These are phyloP conservation scores for Phytophthora sansomeana DNA, from an alignment of 352 stramenopile species.

Conservation along the genomic window DNA sequence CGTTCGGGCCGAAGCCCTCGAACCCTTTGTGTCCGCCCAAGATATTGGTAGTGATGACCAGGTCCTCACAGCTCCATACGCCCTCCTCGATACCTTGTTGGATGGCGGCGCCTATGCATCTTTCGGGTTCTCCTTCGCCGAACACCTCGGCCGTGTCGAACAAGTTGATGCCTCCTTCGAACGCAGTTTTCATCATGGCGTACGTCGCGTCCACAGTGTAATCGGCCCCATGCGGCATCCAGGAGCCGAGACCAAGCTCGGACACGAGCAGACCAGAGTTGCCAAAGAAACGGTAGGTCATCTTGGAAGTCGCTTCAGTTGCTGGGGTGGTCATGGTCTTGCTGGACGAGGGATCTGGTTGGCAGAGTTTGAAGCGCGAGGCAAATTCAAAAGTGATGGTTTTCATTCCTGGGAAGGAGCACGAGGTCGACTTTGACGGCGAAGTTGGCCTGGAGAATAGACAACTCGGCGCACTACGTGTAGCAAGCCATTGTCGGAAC, in stretches of 20 bases:
- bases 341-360: too few relatives aligned
- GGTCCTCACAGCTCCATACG: constrained; percentile 10
- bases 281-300: constrained; percentile 59
- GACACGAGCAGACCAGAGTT: constrained; percentile 53
- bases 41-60: too few relatives aligned
- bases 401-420: too few relatives aligned
- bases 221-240: constrained; percentile 22
- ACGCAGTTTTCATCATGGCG: constrained; percentile 11
- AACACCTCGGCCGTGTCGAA: constrained; percentile 24
- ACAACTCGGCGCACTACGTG: too few relatives aligned
- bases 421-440: too few relatives aligned
- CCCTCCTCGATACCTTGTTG: constrained; percentile 12
- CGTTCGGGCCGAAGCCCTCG: constrained; percentile 4
- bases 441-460: too few relatives aligned
- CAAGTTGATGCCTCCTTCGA: constrained; percentile 20
- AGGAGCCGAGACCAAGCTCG: constrained; percentile 46
- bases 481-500: too few relatives aligned
- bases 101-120: constrained; percentile 2
- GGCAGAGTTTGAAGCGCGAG: too few relatives aligned
- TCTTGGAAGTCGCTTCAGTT: too few relatives aligned
- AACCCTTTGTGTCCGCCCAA: too few relatives aligned
- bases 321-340: too few relatives aligned
- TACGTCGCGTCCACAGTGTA: constrained; percentile 17
- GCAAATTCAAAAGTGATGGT: too few relatives aligned
- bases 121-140: background rate